Conservation (phyloP, 2,329 filamentous ascomycete species). For the Metarhizium guizhouense region DNA sequence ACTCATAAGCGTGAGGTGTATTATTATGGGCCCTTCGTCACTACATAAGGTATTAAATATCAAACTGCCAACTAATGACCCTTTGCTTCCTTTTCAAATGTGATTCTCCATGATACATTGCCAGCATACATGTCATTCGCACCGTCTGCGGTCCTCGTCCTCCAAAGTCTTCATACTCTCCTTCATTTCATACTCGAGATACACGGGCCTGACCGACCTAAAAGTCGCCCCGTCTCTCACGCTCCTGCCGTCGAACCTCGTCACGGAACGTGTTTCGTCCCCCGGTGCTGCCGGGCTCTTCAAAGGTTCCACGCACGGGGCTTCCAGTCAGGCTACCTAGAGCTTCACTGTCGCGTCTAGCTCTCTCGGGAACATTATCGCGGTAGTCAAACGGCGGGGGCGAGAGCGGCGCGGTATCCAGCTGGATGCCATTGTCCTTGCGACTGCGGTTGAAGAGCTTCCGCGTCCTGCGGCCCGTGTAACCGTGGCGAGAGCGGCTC, state of each 20-base stretch:
- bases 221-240: slow-evolving; percentile 3
- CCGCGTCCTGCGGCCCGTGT: slow-evolving; percentile 30
- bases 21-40: no score
- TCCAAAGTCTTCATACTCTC: background rate
- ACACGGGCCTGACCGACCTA: background rate
- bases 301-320: slow-evolving; percentile 33
- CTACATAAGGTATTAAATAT: no score
- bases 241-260: slow-evolving; percentile 38
- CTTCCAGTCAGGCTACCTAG: slow-evolving; percentile 40
- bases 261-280: slow-evolving; percentile 38
- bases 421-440: slow-evolving; percentile 33
- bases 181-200: background rate
- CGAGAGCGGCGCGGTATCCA: slow-evolving; percentile 26
- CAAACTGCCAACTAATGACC: no score
- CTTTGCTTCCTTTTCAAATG: no score
- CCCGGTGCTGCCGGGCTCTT: slow-evolving; percentile 25
- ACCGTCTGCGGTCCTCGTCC: background rate
- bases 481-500: slow-evolving; percentile 34
- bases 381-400: slow-evolving; percentile 15
- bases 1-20: no score
- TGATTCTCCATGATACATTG: no score
- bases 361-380: slow-evolving; percentile 10
- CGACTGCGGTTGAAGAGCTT: slow-evolving; percentile 23
- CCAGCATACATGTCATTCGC: background rate
- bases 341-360: slow-evolving; percentile 34